These are phyloP conservation scores for Colletotrichum nymphaeae DNA, from an alignment of 2,329 filamentous ascomycete species.

Conservation along the genomic window DNA sequence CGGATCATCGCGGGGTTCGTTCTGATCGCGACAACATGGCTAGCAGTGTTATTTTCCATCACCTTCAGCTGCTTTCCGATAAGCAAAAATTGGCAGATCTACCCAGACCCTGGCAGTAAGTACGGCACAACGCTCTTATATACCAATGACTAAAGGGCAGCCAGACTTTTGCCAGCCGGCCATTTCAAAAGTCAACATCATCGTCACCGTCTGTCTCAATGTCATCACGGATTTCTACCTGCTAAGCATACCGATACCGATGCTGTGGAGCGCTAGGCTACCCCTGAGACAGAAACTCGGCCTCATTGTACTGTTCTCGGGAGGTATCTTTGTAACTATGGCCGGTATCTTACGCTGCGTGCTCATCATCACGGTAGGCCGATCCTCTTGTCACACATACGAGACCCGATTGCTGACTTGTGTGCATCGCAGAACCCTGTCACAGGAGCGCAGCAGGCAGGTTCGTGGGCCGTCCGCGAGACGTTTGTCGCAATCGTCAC, in stretches of 20 bases:
- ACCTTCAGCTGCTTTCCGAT: conserved; percentile 60
- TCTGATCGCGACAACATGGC: conserved; percentile 56
- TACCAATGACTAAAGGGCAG: conserved; percentile 48
- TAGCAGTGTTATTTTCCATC: conserved; percentile 57
- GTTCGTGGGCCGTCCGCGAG: conserved; percentile 37
- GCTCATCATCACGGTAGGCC: conserved; percentile 42
- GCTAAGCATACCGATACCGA: conserved; percentile 37
- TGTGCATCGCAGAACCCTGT: conserved; percentile 19
- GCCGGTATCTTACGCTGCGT: conserved; percentile 50
- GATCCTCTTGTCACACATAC: too few relatives aligned
- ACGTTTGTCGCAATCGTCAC: conserved; percentile 37
- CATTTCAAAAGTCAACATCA: conserved; percentile 35
- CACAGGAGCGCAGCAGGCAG: conserved; percentile 28
- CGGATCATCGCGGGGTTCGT: conserved; percentile 57
- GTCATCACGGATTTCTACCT: conserved; percentile 38
- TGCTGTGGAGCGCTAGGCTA: conserved; percentile 42
- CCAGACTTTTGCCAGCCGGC: conserved; percentile 37
- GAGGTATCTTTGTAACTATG: conserved; percentile 54
- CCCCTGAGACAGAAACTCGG: conserved; percentile 45
- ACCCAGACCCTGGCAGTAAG: conserved; percentile 62
- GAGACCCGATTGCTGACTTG: not conserved
- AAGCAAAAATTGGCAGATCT: conserved; percentile 63
- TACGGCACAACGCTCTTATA: conserved; percentile 32
- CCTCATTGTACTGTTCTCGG: conserved; percentile 52
- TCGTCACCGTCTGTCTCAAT: conserved; percentile 36